Evolutionary conservation across 148 eudicot species (phyloP).

Genomic region (Chenopodium berlandieri): DNA sequence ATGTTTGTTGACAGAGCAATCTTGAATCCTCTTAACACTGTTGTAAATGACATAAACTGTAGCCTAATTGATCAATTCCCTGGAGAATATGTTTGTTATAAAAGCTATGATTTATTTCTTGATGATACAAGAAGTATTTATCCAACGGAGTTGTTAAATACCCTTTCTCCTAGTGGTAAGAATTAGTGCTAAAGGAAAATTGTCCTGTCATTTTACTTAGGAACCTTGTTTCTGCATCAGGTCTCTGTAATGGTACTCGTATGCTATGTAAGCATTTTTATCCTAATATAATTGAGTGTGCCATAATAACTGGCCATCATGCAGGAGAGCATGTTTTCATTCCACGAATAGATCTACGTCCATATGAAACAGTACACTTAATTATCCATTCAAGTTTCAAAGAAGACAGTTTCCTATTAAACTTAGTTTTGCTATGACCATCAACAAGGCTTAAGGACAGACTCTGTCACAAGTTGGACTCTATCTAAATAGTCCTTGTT

Average conservation of each 20-base stretch:
- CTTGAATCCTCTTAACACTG: neutral
- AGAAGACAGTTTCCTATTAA: too few species aligned
- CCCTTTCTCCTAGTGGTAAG: neutral
- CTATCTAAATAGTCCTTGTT: too few species aligned
- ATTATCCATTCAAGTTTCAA: too few species aligned
- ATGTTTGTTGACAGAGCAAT: too few species aligned
- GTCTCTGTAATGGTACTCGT: neutral
- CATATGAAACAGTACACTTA: too few species aligned
- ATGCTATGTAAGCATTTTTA: too few species aligned
- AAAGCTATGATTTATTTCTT: neutral
- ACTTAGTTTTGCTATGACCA: too few species aligned
- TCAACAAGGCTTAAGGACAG: too few species aligned
- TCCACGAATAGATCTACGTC: too few species aligned
- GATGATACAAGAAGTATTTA: neutral
- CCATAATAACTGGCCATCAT: too few species aligned
- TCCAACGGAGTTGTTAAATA: neutral
- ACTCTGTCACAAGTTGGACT: too few species aligned
- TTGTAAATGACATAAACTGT: neutral
- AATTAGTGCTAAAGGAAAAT: neutral
- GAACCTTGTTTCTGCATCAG: neutral
- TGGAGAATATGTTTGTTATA: neutral
- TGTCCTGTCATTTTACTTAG: conserved; percentile 4
- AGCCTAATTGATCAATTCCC: neutral
- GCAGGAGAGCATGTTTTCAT: too few species aligned
- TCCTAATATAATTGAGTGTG: neutral